A percentile compares a stretch with the other conserved stretches of the same genome.
Evolutionary conservation across 2,329 filamentous ascomycete genomes (phyloP).

Genomic region (Epichloe sylvatica): DNA sequence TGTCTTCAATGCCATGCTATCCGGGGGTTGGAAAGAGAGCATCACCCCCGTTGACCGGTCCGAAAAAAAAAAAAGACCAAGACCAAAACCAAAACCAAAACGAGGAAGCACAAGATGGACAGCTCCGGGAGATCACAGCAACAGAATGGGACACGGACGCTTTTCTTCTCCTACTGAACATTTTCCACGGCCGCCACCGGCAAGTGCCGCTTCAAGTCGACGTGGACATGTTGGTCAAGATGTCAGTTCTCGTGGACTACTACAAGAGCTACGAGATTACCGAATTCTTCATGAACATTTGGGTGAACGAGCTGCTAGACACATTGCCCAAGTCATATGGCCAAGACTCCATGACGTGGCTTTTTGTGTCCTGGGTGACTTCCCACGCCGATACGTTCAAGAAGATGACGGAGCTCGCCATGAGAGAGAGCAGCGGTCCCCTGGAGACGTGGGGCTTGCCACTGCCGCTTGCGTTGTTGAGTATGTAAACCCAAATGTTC

Average conservation of each 20-base stretch:
- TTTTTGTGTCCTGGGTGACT: background rate
- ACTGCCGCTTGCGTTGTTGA: background rate
- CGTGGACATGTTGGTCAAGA: conserved; percentile 26
- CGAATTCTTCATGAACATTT: conserved; percentile 17
- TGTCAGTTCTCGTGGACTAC: conserved; percentile 29
- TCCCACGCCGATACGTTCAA: background rate
- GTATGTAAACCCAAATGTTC: background rate
- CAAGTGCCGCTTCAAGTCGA: conserved; percentile 12
- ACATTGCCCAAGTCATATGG: background rate
- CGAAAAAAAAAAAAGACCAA: background rate
- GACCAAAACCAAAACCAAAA: background rate
- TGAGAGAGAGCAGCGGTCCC: background rate
- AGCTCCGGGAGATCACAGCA: background rate
- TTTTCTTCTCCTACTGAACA: background rate
- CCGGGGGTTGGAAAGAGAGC: conserved; percentile 5
- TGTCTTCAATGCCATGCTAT: conserved; percentile 8
- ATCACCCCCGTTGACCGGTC: conserved; percentile 8
- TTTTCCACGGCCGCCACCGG: background rate
- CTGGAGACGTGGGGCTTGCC: background rate
- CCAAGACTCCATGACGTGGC: background rate
- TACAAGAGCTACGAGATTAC: conserved; percentile 28
- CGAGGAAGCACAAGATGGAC: too few species aligned
- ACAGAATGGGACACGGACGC: background rate
- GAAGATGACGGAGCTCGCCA: background rate
- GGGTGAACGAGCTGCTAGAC: background rate